Percentiles rank a stretch among this genome's conserved stretches.
Conservation (phyloP, 495 filamentous ascomycete species). For the Aspergillus wentii region DNA sequence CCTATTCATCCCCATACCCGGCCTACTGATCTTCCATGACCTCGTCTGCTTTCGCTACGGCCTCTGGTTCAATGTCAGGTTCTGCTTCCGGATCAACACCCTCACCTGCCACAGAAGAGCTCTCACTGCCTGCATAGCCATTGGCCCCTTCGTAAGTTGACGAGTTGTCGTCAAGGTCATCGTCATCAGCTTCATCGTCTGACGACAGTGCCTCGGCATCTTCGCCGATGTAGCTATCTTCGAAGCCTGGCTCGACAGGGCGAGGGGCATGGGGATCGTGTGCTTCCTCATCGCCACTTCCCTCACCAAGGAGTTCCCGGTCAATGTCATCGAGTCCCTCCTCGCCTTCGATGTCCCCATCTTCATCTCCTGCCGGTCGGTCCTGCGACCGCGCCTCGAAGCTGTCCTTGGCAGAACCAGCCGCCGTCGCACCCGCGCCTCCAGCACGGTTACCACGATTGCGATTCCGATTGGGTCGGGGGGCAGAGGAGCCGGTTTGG, state of each 20-base stretch:
- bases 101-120: conserved; percentile 24
- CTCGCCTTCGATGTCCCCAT: conserved; percentile 35
- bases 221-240: conserved; percentile 23
- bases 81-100: too few relatives aligned
- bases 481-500: conserved; percentile 6
- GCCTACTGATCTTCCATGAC: conserved; percentile 26
- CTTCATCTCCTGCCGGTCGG: conserved; percentile 17
- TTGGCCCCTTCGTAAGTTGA: conserved; percentile 36
- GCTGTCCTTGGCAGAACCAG: conserved; percentile 13
- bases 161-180: conserved; percentile 37
- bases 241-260: conserved; percentile 17
- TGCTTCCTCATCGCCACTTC: conserved; percentile 39
- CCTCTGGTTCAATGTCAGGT: conserved; percentile 16
- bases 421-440: conserved; percentile 8
- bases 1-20: too few relatives aligned
- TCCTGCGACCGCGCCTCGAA: conserved; percentile 18
- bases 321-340: conserved; percentile 47
- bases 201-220: conserved; percentile 18
- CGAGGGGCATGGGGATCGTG: conserved; percentile 7
- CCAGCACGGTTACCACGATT: conserved; percentile 20
- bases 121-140: conserved; percentile 35
- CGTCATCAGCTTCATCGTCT: conserved; percentile 31
- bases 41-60: conserved; percentile 22
- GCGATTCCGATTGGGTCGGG: conserved; percentile 8
- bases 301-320: conserved; percentile 47